These are phyloP conservation scores for Neonothopanus nambi DNA, from an alignment of 1,284 basidiomycete species.

Conservation along the genomic window DNA sequence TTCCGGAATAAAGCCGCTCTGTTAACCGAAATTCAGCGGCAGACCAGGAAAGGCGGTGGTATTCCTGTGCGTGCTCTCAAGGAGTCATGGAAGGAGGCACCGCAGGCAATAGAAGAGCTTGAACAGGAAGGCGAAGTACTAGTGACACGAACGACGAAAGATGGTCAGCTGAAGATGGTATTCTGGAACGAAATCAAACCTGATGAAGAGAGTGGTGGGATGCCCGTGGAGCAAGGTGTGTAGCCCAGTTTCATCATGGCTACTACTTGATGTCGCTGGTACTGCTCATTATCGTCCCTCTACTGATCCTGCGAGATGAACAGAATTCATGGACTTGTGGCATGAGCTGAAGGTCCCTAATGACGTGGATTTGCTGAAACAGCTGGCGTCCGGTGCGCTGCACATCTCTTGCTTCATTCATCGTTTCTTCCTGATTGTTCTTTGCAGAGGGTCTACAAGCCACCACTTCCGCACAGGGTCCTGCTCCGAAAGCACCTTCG, in stretches of 20 bases:
- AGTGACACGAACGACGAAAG: slow-evolving; percentile 81
- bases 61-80: slow-evolving; percentile 84
- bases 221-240: slow-evolving; percentile 79
- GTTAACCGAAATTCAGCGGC: slow-evolving; percentile 78
- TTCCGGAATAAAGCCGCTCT: slow-evolving; percentile 83
- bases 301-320: background rate
- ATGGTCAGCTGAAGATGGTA: slow-evolving; percentile 83
- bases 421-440: slow-evolving; percentile 12
- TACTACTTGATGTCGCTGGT: background rate
- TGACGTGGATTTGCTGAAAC: slow-evolving; percentile 77
- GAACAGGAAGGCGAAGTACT: slow-evolving; percentile 87
- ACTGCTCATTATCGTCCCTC: too few relatives aligned
- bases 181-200: slow-evolving; percentile 91
- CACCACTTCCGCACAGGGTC: slow-evolving; percentile 58
- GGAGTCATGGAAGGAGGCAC: slow-evolving; percentile 89
- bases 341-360: slow-evolving; percentile 81
- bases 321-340: slow-evolving; percentile 89
- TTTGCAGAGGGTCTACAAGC: slow-evolving; percentile 72
- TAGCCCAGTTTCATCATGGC: slow-evolving; percentile 11
- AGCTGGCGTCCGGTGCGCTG: slow-evolving; percentile 65
- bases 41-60: slow-evolving; percentile 77
- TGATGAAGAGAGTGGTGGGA: slow-evolving; percentile 66
- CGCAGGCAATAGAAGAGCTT: slow-evolving; percentile 78
- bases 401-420: slow-evolving; percentile 14
- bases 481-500: slow-evolving; percentile 52